phyloP scores from a whole-genome alignment of 1,284 basidiomycete genomes.

The Apiotrichum gamsii region DNA sequence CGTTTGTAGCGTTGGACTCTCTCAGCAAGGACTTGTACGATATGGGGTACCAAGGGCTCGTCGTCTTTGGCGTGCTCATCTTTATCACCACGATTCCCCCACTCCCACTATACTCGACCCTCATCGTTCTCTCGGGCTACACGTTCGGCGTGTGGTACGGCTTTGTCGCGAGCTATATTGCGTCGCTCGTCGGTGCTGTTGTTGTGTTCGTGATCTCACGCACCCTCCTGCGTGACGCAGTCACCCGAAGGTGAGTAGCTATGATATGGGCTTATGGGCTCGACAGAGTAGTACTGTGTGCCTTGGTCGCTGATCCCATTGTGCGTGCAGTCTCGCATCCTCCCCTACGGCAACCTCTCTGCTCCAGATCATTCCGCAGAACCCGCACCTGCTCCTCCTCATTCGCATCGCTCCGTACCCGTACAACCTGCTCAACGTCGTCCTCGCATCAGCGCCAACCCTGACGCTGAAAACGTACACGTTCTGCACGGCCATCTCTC shows the following conservation, averaged over 20 bases:
- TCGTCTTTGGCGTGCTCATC: slow-evolving; percentile 45
- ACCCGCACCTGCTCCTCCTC: slow-evolving; percentile 50
- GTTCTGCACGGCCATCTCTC: slow-evolving; percentile 49
- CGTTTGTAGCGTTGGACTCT: slow-evolving; percentile 29
- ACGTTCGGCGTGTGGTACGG: slow-evolving; percentile 51
- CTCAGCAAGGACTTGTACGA: slow-evolving; percentile 36
- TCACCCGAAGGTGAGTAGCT: slow-evolving; percentile 36
- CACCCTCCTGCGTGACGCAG: slow-evolving; percentile 34
- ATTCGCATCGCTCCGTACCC: slow-evolving; percentile 52
- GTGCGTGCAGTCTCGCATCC: slow-evolving; percentile 25
- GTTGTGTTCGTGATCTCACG: slow-evolving; percentile 49
- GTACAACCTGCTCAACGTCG: slow-evolving; percentile 53
- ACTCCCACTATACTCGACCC: slow-evolving; percentile 52
- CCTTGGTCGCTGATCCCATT: neutral
- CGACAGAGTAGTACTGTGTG: neutral
- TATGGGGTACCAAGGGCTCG: slow-evolving; percentile 38
- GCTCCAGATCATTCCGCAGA: slow-evolving; percentile 39
- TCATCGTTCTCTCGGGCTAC: slow-evolving; percentile 52
- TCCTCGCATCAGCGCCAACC: slow-evolving; percentile 50
- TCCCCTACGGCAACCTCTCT: slow-evolving; percentile 39
- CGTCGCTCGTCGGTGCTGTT: slow-evolving; percentile 49
- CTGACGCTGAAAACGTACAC: slow-evolving; percentile 50
- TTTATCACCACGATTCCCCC: slow-evolving; percentile 48
- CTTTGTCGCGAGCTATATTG: slow-evolving; percentile 50
- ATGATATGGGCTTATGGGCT: no score